Base-by-base conservation (phyloP, 2,329 filamentous ascomycete species). In the Aspergillus sp. region DNA sequence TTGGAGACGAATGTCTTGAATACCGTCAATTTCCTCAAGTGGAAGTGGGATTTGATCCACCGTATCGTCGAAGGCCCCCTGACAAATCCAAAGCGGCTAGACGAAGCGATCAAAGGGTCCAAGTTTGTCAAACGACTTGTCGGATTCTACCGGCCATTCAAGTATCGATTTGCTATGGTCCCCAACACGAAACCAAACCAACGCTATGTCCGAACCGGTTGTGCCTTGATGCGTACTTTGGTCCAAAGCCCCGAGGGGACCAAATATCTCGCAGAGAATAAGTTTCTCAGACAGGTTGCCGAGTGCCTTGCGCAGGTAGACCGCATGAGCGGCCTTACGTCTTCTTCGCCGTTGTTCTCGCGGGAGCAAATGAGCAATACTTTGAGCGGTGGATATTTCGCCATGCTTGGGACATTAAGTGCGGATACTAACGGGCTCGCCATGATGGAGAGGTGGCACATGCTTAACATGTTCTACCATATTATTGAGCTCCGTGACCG, bases 401-500 rank as follows among this genome's bases (percentile, higher is more conserved):
- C 90, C 12, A 88, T 98, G 75, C 74, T 98, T 2, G 94, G 93
- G 6, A 84, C 88, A 9, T 71, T 98, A 49, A 97, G 86, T 58
- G 85, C 85, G 46, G 89, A 95, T 60, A 73, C 80, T 0, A 88
- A 85, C 58, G 93, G 93, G 0, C 77, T 97, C 20, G 83, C 86
- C 52, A 91, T 98, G 72, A 81, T 98, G 62, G 91, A 97, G 65
- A 79, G 89, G 59, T 97, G 93, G 91, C 88, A 90, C 59, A 94
- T 98, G 78, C 90, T 96, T 71, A 97, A 97, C 68, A 98, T 98
- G 89, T 94, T 97, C 77, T 98, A 98, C 65, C 93, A 97, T 68
- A 95, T 98, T 52, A 81, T 96, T 49, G 91, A 97, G 62, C 76
- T 95, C 41, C 89, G 87, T 59, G 86, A 93, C 66, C 85, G 93